Evolutionary conservation across 257 asterid species (phyloP), one percentile per base, ranked within the genome.

Genomic region (Capsicum chinense): DNA sequence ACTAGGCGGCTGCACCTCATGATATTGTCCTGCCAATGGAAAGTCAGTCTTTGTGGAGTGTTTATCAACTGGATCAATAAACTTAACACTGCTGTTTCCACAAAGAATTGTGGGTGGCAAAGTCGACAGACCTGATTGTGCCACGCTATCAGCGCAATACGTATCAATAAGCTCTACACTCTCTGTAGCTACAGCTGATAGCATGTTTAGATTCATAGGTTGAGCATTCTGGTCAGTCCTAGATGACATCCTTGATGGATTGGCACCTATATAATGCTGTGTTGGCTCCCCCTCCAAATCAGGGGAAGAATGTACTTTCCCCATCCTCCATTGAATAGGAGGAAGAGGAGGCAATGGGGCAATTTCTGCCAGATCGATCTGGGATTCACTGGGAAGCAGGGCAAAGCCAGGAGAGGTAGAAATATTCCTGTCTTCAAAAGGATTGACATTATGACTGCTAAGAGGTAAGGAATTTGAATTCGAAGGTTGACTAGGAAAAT

Each of bases 341-440:
- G 99, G 99, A 79, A 96, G 99, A 59, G 97, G 97, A 56, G 99
- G 99, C 92, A 94, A 82, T 66, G 98, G 97, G 88, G 98, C 95
- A 85, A 86, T 86, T 21, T 92, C 94, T 15, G 88, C 91, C 86
- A 85, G 90, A 79, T 85, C 86, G 70, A 84, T 67, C 88, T 83
- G 89, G 74, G 85, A 87, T 73, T 87, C 83, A 85, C 81, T 89
- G 37, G 88, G 85, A 74, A 86, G 89, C 69, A 74, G 62, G 79
- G 83, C 37, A 80, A 84, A 68, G 57, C 86, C 90, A 81, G 93
- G 89, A 81, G 89, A 67, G 37, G 56, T 78, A 78, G 87, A 85
- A 69, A 59, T 85, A 89, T 84, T 89, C 39, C 86, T 58, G 35
- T 84, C 81, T 56, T 78, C 90, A 82, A 88, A 63, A 19, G 88